Evolutionary conservation across 2,329 filamentous ascomycete species (phyloP).

Genomic region (Tolypocladium tropicale): DNA sequence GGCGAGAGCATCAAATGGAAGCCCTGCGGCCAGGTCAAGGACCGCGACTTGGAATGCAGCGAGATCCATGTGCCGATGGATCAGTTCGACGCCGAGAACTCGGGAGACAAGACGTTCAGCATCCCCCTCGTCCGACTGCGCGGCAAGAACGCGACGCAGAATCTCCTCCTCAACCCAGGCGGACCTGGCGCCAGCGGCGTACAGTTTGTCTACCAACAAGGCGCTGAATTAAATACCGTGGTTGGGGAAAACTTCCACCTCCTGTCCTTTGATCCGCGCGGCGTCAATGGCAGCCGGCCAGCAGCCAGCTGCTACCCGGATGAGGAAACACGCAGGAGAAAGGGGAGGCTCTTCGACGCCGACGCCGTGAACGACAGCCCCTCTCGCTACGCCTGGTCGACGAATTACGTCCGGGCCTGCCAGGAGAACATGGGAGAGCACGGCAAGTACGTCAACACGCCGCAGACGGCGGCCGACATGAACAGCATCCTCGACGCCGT

Average conservation of each 20-base stretch:
- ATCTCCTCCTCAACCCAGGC: constrained; percentile 35
- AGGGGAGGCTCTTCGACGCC: constrained; percentile 5
- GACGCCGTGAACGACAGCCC: constrained; percentile 22
- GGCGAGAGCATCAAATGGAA: constrained; percentile 29
- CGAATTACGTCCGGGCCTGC: constrained; percentile 30
- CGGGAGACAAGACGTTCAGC: constrained; percentile 27
- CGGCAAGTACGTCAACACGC: constrained; percentile 35
- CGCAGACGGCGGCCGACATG: constrained; percentile 41
- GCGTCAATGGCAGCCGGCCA: constrained; percentile 21
- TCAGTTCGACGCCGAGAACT: constrained; percentile 26
- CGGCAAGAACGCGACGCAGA: constrained; percentile 29
- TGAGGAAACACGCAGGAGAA: constrained; percentile 16
- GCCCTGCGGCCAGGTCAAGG: constrained; percentile 25
- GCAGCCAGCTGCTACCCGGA: constrained; percentile 29
- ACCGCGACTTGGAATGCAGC: constrained; percentile 29
- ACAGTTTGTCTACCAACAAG: constrained; percentile 22
- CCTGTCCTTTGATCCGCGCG: constrained; percentile 36
- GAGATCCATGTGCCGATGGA: constrained; percentile 35
- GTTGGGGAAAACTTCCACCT: constrained; percentile 34
- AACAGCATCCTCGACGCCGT: constrained; percentile 34
- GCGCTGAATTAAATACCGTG: constrained; percentile 22
- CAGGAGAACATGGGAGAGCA: constrained; percentile 33
- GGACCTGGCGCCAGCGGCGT: constrained; percentile 36
- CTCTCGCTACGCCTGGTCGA: constrained; percentile 29
- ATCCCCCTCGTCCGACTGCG: constrained; percentile 35